Evolutionary conservation across 345 rosid species (phyloP).

Genomic region (Leavenworthia alabamica): DNA sequence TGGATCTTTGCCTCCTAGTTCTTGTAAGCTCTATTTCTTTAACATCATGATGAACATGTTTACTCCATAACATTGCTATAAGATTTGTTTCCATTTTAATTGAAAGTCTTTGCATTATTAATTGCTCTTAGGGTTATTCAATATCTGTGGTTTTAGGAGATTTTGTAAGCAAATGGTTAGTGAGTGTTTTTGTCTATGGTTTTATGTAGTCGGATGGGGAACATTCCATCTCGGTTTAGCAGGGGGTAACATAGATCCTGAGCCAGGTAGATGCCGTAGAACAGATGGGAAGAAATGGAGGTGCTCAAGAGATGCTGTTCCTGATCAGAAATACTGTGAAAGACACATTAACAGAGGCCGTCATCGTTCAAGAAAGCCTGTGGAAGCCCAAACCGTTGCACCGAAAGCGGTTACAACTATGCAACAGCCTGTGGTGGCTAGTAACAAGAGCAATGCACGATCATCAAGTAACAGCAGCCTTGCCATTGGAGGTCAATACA

Average conservation of each 20-base stretch:
- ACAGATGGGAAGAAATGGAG: constrained; percentile 90
- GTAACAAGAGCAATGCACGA: constrained; percentile 11
- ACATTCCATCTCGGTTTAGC: constrained; percentile 52
- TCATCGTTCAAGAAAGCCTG: constrained; percentile 86
- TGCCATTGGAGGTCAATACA: constrained; percentile 19
- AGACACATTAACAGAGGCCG: constrained; percentile 81
- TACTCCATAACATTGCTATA: neutral
- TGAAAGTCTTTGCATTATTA: neutral
- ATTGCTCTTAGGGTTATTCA: neutral
- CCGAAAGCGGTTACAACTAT: constrained; percentile 35
- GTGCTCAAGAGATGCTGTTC: constrained; percentile 66
- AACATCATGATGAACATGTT: neutral
- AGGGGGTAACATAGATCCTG: constrained; percentile 50
- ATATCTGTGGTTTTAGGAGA: neutral
- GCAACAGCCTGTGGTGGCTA: constrained; percentile 27
- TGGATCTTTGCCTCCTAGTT: constrained; percentile 40
- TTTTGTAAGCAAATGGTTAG: neutral
- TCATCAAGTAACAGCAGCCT: constrained; percentile 31
- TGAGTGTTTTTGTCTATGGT: neutral
- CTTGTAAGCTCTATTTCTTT: constrained; percentile 36
- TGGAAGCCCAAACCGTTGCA: constrained; percentile 49
- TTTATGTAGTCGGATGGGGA: constrained; percentile 56
- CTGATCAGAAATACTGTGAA: constrained; percentile 78
- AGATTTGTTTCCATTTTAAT: neutral
- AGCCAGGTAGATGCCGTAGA: constrained; percentile 72